Conservation (phyloP, 2,329 filamentous ascomycete species). For the Trichoderma sp. region DNA sequence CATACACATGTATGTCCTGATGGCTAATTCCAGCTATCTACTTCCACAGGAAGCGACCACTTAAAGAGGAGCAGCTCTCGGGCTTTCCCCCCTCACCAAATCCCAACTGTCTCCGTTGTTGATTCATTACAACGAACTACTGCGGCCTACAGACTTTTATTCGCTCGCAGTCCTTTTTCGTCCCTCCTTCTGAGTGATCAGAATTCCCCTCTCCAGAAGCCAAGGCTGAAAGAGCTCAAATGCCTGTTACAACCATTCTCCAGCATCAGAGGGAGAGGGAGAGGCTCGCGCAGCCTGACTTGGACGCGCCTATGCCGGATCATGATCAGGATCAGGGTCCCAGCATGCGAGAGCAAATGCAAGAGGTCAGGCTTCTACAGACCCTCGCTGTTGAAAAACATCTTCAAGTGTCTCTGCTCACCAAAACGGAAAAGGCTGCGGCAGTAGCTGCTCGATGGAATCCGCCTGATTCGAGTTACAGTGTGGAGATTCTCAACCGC, state of each 20-base stretch:
- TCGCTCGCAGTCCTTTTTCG: too few species aligned
- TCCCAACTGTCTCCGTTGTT: conserved; percentile 30
- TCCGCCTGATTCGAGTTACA: not conserved
- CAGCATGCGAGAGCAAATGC: not conserved
- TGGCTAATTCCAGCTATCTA: too few species aligned
- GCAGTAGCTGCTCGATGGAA: not conserved
- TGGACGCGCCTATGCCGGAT: not conserved
- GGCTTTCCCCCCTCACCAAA: not conserved
- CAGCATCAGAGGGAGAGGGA: not conserved
- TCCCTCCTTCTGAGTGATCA: too few species aligned
- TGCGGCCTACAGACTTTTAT: not conserved
- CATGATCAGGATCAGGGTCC: not conserved
- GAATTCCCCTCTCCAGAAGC: not conserved
- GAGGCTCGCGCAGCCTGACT: not conserved
- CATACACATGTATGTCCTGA: not conserved
- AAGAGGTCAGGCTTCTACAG: not conserved
- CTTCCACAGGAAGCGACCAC: not conserved
- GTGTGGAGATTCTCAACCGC: not conserved
- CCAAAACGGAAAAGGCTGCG: not conserved
- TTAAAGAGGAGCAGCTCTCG: not conserved
- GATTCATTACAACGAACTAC: conserved; percentile 32
- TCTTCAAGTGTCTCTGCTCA: not conserved
- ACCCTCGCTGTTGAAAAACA: not conserved
- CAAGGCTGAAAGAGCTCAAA: not conserved
- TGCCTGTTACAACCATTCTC: conserved; percentile 15